A percentile compares a stretch with the other conserved stretches of the same genome.
Evolutionary conservation across 345 rosid species (phyloP).

Genomic region (Salix koriyanagi): DNA sequence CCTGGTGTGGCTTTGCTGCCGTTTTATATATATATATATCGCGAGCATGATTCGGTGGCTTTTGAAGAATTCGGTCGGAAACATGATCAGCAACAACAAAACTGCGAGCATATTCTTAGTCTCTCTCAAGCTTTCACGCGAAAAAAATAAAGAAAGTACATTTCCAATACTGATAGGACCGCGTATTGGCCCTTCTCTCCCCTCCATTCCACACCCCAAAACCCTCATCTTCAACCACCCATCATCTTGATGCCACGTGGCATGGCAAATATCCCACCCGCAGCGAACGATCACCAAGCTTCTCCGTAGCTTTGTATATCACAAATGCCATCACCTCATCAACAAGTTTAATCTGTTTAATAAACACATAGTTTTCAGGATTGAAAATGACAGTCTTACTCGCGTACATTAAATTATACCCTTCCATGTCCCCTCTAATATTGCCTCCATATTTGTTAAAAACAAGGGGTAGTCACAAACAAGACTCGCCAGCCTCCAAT

Average conservation of each 20-base stretch:
- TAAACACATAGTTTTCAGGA: background rate
- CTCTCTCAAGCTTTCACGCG: background rate
- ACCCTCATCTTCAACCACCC: slow-evolving; percentile 51
- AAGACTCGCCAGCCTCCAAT: slow-evolving; percentile 36
- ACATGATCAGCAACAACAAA: background rate
- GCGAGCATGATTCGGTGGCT: too few relatives aligned
- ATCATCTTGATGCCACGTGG: slow-evolving; percentile 43
- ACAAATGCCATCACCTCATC: slow-evolving; percentile 52
- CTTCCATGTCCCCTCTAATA: slow-evolving; percentile 5
- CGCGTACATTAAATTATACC: background rate
- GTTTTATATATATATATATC: too few relatives aligned
- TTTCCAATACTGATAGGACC: background rate
- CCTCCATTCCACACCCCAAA: slow-evolving; percentile 47
- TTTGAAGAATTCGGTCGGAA: background rate
- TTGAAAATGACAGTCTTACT: slow-evolving; percentile 4
- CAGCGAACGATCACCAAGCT: slow-evolving; percentile 47
- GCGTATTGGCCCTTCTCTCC: background rate
- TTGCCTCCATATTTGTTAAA: slow-evolving; percentile 36
- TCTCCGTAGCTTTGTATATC: slow-evolving; percentile 43
- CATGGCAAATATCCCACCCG: slow-evolving; percentile 43
- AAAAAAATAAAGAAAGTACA: background rate
- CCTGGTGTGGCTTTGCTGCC: too few relatives aligned
- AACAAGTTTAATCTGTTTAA: slow-evolving; percentile 24
- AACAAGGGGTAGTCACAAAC: slow-evolving; percentile 29
- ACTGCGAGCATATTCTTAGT: too few relatives aligned